These are phyloP conservation scores for Plantago major DNA, from an alignment of 257 asterid genomes.

Conservation along the genomic window DNA sequence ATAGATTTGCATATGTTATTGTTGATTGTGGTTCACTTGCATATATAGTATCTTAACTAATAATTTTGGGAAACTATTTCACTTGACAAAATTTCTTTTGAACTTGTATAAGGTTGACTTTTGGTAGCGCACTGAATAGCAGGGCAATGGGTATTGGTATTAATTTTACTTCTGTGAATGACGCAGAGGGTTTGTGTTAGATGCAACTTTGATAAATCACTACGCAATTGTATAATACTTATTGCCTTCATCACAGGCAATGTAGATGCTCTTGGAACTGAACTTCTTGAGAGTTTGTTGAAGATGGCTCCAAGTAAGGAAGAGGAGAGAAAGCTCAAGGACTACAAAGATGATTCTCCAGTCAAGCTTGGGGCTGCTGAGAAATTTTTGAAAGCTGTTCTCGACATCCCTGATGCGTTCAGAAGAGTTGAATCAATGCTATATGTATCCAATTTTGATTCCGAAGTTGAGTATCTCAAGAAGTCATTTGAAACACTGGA, in stretches of 20 bases:
- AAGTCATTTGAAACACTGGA: conserved; percentile 81
- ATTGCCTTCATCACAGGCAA: conserved; percentile 52
- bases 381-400: conserved; percentile 72
- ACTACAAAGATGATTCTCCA: conserved; percentile 63
- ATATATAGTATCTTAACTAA: too few species aligned
- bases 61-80: too few species aligned
- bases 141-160: too few species aligned
- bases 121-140: too few species aligned
- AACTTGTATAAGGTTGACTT: too few species aligned
- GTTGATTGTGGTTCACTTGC: too few species aligned
- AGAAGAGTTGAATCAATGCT: conserved; percentile 83
- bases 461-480: conserved; percentile 81
- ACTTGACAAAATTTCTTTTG: too few species aligned
- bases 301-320: conserved; percentile 96
- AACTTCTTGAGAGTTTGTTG: conserved; percentile 83
- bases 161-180: neutral
- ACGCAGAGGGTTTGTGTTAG: neutral
- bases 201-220: neutral
- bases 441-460: conserved; percentile 67
- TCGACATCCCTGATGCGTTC: conserved; percentile 83
- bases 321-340: conserved; percentile 83
- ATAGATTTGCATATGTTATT: too few species aligned
- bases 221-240: conserved; percentile 7
- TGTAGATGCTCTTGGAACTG: conserved; percentile 70
- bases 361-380: conserved; percentile 85